Evolutionary conservation across 2,329 filamentous ascomycete species (phyloP), one percentile per base, ranked within the genome.

Genomic region (Teratosphaeria gauchensis): DNA sequence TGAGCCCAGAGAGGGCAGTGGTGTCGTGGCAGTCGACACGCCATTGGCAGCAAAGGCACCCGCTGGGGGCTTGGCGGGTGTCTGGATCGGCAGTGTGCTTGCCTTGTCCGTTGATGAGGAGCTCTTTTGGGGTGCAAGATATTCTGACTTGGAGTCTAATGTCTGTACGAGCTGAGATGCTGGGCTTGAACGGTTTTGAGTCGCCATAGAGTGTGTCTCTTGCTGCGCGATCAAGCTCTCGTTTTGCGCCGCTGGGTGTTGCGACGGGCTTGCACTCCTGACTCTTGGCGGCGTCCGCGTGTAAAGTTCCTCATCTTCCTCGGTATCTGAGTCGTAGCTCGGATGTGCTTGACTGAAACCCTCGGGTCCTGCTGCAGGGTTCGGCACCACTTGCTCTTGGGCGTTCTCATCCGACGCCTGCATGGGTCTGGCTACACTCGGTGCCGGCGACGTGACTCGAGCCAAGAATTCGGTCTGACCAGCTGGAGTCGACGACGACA

Each of bases 401-500:
- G 16, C 2, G 12, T 16, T 6, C n/a, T 48, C 42, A 11, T 21
- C 1, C 6, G 42, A 21, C 4, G 42, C 42, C 16, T 19, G 4
- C 8, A 19, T n/a, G n/a, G 42, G n/a, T 2, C 6, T 7, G 9
- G 42, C 4, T 48, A n/a, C n/a, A 21, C 9, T 7, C 3, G 4
- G n/a, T 21, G 8, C 42, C 21, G 8, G 9, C 42, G 42, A 48
- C 16, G 42, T 19, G 8, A 9, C 9, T 5, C 33, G 33, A 11
- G 42, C 5, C 16, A 16, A n/a, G 6, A 12, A 8, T 19, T 53
- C 51, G n/a, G 24, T 32, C 31, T 3, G 24, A 12, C n/a, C 51
- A 30, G 57, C 60, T 30, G 70, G 69, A 54, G 72, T 72, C 1
- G 71, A 70, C 16, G 71, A 72, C 4, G 70, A 71, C n/a, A 72